Conservation (phyloP, 179 eudicot species). For the Camellia oleifera region DNA sequence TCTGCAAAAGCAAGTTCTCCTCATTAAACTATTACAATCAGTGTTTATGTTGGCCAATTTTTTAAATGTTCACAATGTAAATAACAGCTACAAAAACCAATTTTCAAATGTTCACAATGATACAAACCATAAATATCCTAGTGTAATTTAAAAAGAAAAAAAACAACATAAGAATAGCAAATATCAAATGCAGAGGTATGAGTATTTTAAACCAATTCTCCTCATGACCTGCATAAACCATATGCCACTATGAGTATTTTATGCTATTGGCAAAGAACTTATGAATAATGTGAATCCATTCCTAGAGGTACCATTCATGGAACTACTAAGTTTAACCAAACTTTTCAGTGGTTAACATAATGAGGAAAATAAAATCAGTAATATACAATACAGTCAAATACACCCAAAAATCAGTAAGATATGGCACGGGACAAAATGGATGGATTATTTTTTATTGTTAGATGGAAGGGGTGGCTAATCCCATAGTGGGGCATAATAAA, state of each 20-base stretch:
- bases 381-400: background rate
- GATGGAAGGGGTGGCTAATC: too few species aligned
- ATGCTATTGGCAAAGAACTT: background rate
- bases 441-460: too few species aligned
- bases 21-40: too few species aligned
- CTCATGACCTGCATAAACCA: background rate
- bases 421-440: too few species aligned
- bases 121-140: background rate
- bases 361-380: background rate
- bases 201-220: background rate
- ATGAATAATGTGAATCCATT: background rate
- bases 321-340: background rate
- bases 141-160: background rate
- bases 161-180: background rate
- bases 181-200: background rate
- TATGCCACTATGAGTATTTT: background rate
- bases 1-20: too few species aligned
- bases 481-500: too few species aligned
- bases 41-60: too few species aligned
- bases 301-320: background rate
- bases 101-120: constrained; percentile 15
- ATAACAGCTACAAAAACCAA: too few species aligned
- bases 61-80: too few species aligned
- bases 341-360: background rate
- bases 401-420: too few species aligned